Conservation (phyloP, 2,329 filamentous ascomycete species). For the Xylariaceae sp. region DNA sequence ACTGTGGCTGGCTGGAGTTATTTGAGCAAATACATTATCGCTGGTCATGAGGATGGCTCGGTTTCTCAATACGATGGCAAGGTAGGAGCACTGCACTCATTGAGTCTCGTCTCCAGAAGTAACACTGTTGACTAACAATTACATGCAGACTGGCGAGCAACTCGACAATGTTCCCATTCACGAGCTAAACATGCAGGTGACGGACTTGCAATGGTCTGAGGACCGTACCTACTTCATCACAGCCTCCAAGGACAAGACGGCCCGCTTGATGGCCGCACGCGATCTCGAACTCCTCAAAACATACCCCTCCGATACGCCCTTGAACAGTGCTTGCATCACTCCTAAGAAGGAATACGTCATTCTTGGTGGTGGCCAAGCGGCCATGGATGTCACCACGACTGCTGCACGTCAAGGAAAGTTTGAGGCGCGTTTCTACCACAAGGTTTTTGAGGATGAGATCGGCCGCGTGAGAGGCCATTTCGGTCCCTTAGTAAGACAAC, state of each 20-base stretch:
- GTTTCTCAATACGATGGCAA: slow-evolving; percentile 90
- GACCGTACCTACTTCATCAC: slow-evolving; percentile 99
- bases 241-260: slow-evolving; percentile 94
- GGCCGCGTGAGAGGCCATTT: slow-evolving; percentile 96
- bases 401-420: slow-evolving; percentile 95
- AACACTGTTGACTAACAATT: too few relatives aligned
- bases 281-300: slow-evolving; percentile 92
- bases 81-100: slow-evolving; percentile 44
- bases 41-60: slow-evolving; percentile 93
- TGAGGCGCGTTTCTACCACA: slow-evolving; percentile 99
- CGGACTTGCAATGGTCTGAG: slow-evolving; percentile 89
- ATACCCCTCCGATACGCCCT: slow-evolving; percentile 85
- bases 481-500: slow-evolving; percentile 63
- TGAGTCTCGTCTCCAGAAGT: too few relatives aligned
- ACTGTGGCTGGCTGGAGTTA: slow-evolving; percentile 97
- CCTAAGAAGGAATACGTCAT: slow-evolving; percentile 97
- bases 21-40: slow-evolving; percentile 91
- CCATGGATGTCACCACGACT: slow-evolving; percentile 97
- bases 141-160: slow-evolving; percentile 67
- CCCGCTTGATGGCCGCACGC: slow-evolving; percentile 76
- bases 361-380: slow-evolving; percentile 94
- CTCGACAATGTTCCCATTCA: slow-evolving; percentile 79
- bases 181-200: slow-evolving; percentile 77
- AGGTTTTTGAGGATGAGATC: slow-evolving; percentile 98
- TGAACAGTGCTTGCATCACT: slow-evolving; percentile 93